Conservation (phyloP, 208 protist species). For the Entamoeba invadens region DNA sequence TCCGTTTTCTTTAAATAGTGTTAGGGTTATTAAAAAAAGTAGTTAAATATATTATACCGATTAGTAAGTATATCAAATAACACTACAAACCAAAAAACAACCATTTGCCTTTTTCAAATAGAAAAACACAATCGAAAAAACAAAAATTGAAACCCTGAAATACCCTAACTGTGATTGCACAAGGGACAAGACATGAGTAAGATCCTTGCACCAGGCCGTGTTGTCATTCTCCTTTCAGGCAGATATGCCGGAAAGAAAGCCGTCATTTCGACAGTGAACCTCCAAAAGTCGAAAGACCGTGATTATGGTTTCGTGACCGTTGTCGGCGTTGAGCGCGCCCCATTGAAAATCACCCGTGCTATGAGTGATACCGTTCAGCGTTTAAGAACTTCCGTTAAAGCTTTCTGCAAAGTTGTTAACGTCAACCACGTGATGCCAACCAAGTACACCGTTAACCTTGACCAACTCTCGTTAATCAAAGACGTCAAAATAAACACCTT, state of each 20-base stretch:
- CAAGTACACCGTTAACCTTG: constrained; percentile 33
- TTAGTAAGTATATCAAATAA: too few species aligned
- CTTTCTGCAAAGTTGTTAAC: constrained; percentile 47
- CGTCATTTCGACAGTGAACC: constrained; percentile 23
- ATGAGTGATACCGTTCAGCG: constrained; percentile 39
- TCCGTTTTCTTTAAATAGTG: too few species aligned
- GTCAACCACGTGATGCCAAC: constrained; percentile 49
- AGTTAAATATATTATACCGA: too few species aligned
- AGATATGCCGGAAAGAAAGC: constrained; percentile 49
- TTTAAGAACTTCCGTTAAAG: constrained; percentile 34
- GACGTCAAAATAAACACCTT: background rate
- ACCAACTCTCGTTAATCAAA: background rate
- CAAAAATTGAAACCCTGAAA: background rate
- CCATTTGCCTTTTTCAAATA: too few species aligned
- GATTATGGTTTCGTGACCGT: constrained; percentile 38
- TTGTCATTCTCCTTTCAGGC: constrained; percentile 45
- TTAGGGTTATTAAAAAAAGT: too few species aligned
- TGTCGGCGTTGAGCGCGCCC: constrained; percentile 39
- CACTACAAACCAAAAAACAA: too few species aligned
- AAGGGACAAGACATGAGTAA: background rate
- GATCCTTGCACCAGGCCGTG: constrained; percentile 35
- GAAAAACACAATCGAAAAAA: too few species aligned
- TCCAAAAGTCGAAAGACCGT: constrained; percentile 1
- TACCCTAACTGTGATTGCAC: background rate
- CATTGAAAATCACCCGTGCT: constrained; percentile 29